These are phyloP conservation scores for Nicotiana undulata DNA, from an alignment of 257 asterid species.

Conservation along the genomic window DNA sequence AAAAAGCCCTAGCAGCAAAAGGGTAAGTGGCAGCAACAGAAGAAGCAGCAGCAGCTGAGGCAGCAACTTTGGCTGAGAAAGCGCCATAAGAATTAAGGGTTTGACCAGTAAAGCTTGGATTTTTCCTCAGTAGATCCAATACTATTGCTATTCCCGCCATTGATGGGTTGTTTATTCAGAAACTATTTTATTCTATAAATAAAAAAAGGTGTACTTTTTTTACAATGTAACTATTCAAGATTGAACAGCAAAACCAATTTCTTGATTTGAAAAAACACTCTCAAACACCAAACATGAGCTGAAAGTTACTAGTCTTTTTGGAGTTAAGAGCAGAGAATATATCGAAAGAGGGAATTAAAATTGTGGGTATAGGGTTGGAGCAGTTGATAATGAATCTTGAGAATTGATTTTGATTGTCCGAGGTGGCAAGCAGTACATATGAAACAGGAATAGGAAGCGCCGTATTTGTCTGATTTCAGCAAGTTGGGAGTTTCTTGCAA, in stretches of 20 bases:
- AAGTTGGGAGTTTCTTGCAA: neutral
- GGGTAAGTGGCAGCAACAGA: slow-evolving; percentile 44
- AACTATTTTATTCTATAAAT: neutral
- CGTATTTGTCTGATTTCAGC: neutral
- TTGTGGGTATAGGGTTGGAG: neutral
- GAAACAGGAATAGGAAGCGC: neutral
- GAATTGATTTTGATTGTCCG: neutral
- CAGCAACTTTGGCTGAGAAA: slow-evolving; percentile 41
- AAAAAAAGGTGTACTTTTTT: neutral
- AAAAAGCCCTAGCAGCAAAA: slow-evolving; percentile 46
- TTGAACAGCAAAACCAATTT: slow-evolving; percentile 10
- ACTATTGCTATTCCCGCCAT: slow-evolving; percentile 57
- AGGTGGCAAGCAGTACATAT: neutral
- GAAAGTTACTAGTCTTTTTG: neutral
- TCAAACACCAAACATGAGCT: neutral
- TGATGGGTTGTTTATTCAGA: neutral
- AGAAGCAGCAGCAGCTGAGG: slow-evolving; percentile 36
- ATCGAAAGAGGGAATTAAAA: neutral
- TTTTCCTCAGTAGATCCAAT: slow-evolving; percentile 53
- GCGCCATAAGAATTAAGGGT: slow-evolving; percentile 38
- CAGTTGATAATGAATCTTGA: neutral
- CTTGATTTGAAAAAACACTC: neutral
- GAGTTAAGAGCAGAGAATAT: neutral
- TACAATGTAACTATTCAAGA: neutral
- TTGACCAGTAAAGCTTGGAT: slow-evolving; percentile 34